Base-by-base conservation (phyloP, 441 rosid genomes). In the Arabidopsis hybrid region DNA sequence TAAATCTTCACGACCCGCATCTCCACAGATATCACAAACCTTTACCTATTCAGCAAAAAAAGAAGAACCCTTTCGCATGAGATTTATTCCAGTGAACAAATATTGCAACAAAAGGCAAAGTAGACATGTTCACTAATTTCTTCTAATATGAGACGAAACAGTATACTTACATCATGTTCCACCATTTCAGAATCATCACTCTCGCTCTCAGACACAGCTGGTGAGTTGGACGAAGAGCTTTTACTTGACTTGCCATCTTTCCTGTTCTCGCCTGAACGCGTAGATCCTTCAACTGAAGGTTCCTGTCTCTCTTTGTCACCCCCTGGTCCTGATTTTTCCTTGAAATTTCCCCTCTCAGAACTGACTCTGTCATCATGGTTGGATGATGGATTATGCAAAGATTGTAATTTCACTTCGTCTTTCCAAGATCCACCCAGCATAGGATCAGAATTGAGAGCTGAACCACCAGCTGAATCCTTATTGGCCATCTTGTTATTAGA, bases 1-100 rank as follows among this genome's bases (percentile, higher is more conserved):
- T 79, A 87, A 79, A 83, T 93, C 95, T 84, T 96, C 99, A 60
- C 95, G 89, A 52, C 99, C 99, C 38, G 98, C 93, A 86, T 96
- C 99, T 74, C 98, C 99, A 72, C 99, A 96, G 60, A 92, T 93
- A 82, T 96, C 99, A 75, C 99, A 96, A 47, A 96, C 98, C 84
- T 96, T 96, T 65, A 96, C 99, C 99, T 96, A 87, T 80, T 81
- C 60, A 82, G 74, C 47, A 53, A 45, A 72, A 69, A 61, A 56
- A 73, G 63, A 65, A 59, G 40, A 60, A 21, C 47, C 17, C 26
- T 77, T 73, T 75, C 74, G 26, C 72, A 62, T 51, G 56, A 40
- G 13, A 18, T 13, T 35, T 39, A 58, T 60, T 50, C 56, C 51
- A 62, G 13, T 12, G 12, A 36, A 36, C 11, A 58, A 70, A 51